Evolutionary conservation across 2,329 filamentous ascomycete species (phyloP).

Genomic region (Cladosporium sp.): DNA sequence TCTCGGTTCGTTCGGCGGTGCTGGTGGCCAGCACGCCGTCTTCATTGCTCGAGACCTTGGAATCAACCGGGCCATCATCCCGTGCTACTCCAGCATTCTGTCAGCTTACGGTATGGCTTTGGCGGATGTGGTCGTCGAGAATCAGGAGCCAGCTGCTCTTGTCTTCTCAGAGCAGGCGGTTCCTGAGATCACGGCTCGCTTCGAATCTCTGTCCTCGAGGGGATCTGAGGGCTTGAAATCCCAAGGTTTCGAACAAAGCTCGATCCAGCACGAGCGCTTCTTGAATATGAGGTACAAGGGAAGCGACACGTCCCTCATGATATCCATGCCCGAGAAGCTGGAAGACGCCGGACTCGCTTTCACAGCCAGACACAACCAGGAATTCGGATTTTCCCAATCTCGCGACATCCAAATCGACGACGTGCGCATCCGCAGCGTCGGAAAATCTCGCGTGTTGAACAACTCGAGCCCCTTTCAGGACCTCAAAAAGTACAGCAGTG

Average conservation of each 20-base stretch:
- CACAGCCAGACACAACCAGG: constrained; percentile 34
- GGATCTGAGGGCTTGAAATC: constrained; percentile 57
- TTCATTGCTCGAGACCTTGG: constrained; percentile 77
- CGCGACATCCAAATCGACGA: constrained; percentile 39
- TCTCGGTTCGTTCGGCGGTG: constrained; percentile 81
- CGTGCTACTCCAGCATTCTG: constrained; percentile 78
- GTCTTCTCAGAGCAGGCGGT: constrained; percentile 44
- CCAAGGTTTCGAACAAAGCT: constrained; percentile 41
- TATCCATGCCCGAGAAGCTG: constrained; percentile 33
- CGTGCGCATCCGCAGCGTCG: constrained; percentile 29
- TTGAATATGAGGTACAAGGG: constrained; percentile 49
- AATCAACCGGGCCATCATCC: constrained; percentile 75
- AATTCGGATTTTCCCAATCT: constrained; percentile 40
- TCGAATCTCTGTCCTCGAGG: constrained; percentile 51
- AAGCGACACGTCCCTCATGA: constrained; percentile 48
- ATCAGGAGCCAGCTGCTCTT: constrained; percentile 60
- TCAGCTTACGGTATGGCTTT: constrained; percentile 87
- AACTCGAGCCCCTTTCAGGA: constrained; percentile 67
- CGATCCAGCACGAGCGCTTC: constrained; percentile 42
- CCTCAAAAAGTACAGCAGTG: constrained; percentile 70
- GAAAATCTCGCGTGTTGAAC: constrained; percentile 14
- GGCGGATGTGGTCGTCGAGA: constrained; percentile 83
- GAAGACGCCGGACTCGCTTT: constrained; percentile 37
- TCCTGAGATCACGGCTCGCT: constrained; percentile 45
- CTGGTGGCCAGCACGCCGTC: constrained; percentile 81